Base-by-base conservation (phyloP, 2,329 filamentous ascomycete species). In the Incumbomyces lentus region DNA sequence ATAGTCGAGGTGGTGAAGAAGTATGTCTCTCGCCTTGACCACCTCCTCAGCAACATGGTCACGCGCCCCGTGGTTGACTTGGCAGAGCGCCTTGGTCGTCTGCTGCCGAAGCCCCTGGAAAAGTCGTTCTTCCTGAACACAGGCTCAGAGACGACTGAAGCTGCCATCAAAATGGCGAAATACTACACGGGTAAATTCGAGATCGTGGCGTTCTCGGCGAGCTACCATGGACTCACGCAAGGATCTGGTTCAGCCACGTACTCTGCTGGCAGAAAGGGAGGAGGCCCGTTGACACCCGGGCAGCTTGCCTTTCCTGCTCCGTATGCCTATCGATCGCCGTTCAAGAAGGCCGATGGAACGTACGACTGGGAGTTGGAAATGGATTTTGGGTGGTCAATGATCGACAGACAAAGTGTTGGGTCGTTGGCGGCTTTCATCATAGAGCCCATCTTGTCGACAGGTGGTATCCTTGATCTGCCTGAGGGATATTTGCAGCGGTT, bases 291-390 rank as follows among this genome's bases (percentile, higher is more conserved):
- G 3, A 69, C 78, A 61, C 75, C 75, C 0, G 78, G 79, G 1
- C 69, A 73, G 42, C 64, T 78, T 2, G 68, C 67, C 0, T 68
- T 82, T 33, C 78, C 78, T 0, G 68, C 74, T 0, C 78, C 78
- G 0, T 73, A 81, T 52, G 68, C 72, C 0, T 81, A 81, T 55
- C 73, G 78, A 2, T 81, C 77, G 0, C 65, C 71, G 0, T 83
- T 83, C 58, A 69, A 73, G 6, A 68, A 71, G 35, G n/a, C 70
- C 0, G 76, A 82, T 50, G 77, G 77, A 1, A 69, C 68, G 0
- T 76, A 83, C 51, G 78, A 83, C 58, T 83, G 79, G 79, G 67
- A 77, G 52, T 71, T 74, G 0, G 79, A 83, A 58, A 61, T 83
- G 13, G 70, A 77, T 4, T 82, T 73, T 52, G 77, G 75, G 3